Percentiles rank a stretch among this genome's conserved stretches.
phyloP scores from a whole-genome alignment of 495 filamentous ascomycete species.

The Choiromyces venosus region DNA sequence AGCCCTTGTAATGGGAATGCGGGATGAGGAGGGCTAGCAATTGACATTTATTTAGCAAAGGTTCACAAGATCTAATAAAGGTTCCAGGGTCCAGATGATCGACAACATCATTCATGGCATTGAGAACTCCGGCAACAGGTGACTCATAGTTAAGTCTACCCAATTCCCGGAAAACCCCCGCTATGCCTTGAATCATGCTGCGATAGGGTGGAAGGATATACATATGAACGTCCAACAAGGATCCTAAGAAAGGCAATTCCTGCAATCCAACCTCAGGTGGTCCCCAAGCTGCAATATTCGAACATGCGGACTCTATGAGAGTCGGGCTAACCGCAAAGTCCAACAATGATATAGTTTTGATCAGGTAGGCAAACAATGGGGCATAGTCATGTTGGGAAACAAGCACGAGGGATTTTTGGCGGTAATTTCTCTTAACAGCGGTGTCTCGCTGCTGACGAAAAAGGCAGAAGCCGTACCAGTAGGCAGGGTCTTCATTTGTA shows the following conservation, averaged over 20 bases:
- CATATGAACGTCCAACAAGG: constrained; percentile 42
- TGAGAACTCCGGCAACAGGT: not conserved
- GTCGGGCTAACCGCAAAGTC: constrained; percentile 41
- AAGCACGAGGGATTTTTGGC: constrained; percentile 41
- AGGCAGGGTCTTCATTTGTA: constrained; percentile 35
- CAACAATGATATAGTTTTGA: constrained; percentile 38
- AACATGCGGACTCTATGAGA: constrained; percentile 40
- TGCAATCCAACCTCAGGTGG: constrained; percentile 37
- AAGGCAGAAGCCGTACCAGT: constrained; percentile 43
- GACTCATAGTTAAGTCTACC: not conserved
- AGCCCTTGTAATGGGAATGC: constrained; percentile 40
- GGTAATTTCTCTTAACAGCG: constrained; percentile 39
- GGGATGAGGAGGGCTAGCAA: constrained; percentile 38
- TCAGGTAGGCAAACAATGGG: constrained; percentile 37
- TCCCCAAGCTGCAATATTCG: constrained; percentile 41
- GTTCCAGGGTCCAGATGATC: not conserved
- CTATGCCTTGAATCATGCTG: not conserved
- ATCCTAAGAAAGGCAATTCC: constrained; percentile 41
- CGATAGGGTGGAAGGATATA: constrained; percentile 12
- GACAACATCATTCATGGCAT: not conserved
- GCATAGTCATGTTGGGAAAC: constrained; percentile 41
- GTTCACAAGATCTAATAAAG: not conserved
- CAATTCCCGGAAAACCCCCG: not conserved
- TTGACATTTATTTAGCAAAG: constrained; percentile 9
- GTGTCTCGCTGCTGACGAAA: constrained; percentile 40